Evolutionary conservation across 2,329 filamentous ascomycete genomes (phyloP).

Genomic region (Penicillium corylophilum): DNA sequence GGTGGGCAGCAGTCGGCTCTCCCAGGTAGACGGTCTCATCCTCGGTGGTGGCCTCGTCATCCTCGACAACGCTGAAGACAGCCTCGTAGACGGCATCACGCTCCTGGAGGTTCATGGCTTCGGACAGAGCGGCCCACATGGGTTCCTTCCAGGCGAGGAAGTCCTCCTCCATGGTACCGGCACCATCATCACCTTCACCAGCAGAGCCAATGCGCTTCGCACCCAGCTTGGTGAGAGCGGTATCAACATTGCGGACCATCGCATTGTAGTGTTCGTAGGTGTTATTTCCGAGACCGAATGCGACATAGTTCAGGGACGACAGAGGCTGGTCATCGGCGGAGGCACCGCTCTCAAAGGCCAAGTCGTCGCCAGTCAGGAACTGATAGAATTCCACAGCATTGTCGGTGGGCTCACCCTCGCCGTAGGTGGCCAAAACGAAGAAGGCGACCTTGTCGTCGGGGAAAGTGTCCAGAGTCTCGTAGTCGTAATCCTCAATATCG

Average conservation of each 20-base stretch:
- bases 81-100: constrained; percentile 96
- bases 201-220: constrained; percentile 80
- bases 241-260: constrained; percentile 91
- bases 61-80: constrained; percentile 78
- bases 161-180: constrained; percentile 99
- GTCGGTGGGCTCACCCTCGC: constrained; percentile 96
- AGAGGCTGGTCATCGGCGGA: constrained; percentile 67
- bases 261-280: constrained; percentile 99
- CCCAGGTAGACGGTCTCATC: constrained; percentile 85
- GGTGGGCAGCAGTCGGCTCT: constrained; percentile 94
- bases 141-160: constrained; percentile 99
- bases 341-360: constrained; percentile 71
- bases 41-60: constrained; percentile 69
- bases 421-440: constrained; percentile 96
- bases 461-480: constrained; percentile 85
- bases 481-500: constrained; percentile 97
- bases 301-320: constrained; percentile 82
- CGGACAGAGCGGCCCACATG: constrained; percentile 87
- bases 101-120: constrained; percentile 86
- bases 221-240: constrained; percentile 76
- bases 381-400: constrained; percentile 99
- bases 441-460: constrained; percentile 88
- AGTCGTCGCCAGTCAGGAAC: constrained; percentile 79
- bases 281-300: constrained; percentile 97
- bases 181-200: constrained; percentile 95